Evolutionary conservation across 345 rosid genomes (phyloP).

Genomic region (Mercurialis annua): DNA sequence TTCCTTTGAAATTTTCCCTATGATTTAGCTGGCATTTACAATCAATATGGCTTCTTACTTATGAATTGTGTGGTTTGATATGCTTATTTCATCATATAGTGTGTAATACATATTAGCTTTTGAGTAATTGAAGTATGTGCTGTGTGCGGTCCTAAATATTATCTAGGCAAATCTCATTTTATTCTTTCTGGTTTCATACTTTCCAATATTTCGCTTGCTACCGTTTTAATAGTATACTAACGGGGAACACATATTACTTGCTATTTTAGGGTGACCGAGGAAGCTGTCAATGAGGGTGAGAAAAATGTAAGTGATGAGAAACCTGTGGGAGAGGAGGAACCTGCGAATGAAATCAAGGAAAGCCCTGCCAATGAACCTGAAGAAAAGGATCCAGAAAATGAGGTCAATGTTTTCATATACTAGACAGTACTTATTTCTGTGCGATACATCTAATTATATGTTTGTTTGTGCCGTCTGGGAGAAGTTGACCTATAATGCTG

Average conservation of each 20-base stretch:
- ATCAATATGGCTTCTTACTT: too few relatives aligned
- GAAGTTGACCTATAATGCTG: background rate
- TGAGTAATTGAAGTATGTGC: too few relatives aligned
- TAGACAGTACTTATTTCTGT: background rate
- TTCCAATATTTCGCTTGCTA: too few relatives aligned
- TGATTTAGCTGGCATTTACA: too few relatives aligned
- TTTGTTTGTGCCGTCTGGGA: background rate
- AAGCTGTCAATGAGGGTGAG: conserved; percentile 17
- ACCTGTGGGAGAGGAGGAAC: conserved; percentile 17
- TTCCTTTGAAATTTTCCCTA: too few relatives aligned
- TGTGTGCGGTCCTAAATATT: background rate
- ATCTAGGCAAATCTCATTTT: background rate
- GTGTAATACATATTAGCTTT: too few relatives aligned
- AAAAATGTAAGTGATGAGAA: conserved; percentile 19
- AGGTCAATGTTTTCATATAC: conserved; percentile 9
- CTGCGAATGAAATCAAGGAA: conserved; percentile 19
- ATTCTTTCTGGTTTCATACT: too few relatives aligned
- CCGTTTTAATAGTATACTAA: too few relatives aligned
- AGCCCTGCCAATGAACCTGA: conserved; percentile 13
- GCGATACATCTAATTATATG: background rate
- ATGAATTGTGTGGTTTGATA: too few relatives aligned
- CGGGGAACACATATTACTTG: background rate
- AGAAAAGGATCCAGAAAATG: conserved; percentile 21
- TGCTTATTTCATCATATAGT: too few relatives aligned
- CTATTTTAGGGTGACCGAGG: conserved; percentile 22